A percentile compares a stretch with the other conserved stretches of the same genome.
Conservation (phyloP, 768 basidiomycete species). For the Termitomyces sp. region DNA sequence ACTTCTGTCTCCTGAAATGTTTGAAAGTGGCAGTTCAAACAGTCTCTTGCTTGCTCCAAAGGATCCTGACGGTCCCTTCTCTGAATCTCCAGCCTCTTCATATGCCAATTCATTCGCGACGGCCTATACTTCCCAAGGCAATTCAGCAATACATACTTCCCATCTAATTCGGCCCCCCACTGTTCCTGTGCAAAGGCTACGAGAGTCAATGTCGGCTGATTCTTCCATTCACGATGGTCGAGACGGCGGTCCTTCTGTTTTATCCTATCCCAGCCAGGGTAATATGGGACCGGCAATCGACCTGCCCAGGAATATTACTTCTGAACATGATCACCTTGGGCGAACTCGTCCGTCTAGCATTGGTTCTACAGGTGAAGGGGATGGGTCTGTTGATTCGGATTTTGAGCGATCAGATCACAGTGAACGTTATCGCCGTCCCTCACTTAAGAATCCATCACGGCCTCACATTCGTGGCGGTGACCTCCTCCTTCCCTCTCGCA, state of each 20-base stretch:
- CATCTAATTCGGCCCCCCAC: slow-evolving; percentile 24
- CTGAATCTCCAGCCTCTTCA: slow-evolving; percentile 30
- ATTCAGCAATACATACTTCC: slow-evolving; percentile 18
- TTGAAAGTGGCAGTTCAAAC: neutral
- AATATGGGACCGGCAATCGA: slow-evolving; percentile 32
- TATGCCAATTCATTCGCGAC: slow-evolving; percentile 42
- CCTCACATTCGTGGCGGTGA: slow-evolving; percentile 51
- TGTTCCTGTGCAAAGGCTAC: slow-evolving; percentile 39
- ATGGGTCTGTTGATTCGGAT: slow-evolving; percentile 47
- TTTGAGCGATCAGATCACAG: slow-evolving; percentile 47
- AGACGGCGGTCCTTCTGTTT: slow-evolving; percentile 27
- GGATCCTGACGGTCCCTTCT: slow-evolving; percentile 18
- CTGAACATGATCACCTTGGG: slow-evolving; percentile 23
- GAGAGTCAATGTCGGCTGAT: slow-evolving; percentile 77
- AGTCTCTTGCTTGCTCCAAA: neutral
- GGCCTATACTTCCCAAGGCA: slow-evolving; percentile 35
- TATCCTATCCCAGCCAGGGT: slow-evolving; percentile 35
- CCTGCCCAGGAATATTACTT: slow-evolving; percentile 22
- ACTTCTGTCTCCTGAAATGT: neutral
- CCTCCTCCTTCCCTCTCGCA: slow-evolving; percentile 59
- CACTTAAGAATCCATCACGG: slow-evolving; percentile 44
- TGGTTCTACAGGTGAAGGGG: slow-evolving; percentile 42
- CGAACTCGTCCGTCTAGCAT: slow-evolving; percentile 57
- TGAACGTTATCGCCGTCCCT: slow-evolving; percentile 44
- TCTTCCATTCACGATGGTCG: slow-evolving; percentile 56